Evolutionary conservation across 495 filamentous ascomycete genomes (phyloP).

Genomic region (Parathielavia appendiculata): DNA sequence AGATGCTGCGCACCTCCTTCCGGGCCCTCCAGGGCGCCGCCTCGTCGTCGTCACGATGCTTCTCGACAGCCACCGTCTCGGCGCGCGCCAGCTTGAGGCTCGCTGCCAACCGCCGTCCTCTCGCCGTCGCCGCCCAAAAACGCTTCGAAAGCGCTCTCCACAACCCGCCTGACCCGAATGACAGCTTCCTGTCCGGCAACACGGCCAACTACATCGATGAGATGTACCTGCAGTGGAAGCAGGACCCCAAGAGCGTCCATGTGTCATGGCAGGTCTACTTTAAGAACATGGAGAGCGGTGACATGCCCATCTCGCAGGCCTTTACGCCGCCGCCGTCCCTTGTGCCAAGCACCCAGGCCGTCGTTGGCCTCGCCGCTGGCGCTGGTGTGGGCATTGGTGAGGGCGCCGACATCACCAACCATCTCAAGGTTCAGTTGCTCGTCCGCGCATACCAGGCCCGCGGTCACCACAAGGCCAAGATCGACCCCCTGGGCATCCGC

Average conservation of each 20-base stretch:
- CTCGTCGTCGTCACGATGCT: constrained; percentile 31
- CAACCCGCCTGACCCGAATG: constrained; percentile 66
- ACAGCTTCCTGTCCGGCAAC: constrained; percentile 91
- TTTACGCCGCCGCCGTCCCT: constrained; percentile 93
- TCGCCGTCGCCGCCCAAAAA: constrained; percentile 46
- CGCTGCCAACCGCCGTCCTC: constrained; percentile 43
- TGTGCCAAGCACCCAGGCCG: constrained; percentile 70
- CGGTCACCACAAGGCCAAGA: constrained; percentile 96
- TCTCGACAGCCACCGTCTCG: constrained; percentile 42
- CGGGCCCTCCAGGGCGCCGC: constrained; percentile 30
- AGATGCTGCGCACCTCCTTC: constrained; percentile 47
- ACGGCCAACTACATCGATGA: constrained; percentile 98
- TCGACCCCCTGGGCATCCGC: constrained; percentile 92
- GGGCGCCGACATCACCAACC: constrained; percentile 84
- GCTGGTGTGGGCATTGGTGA: constrained; percentile 60
- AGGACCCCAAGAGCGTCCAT: constrained; percentile 88
- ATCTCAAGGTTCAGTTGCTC: constrained; percentile 95
- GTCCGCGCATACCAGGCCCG: constrained; percentile 96
- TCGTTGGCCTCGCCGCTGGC: constrained; percentile 69
- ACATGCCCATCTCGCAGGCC: constrained; percentile 93
- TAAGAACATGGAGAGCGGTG: constrained; percentile 95
- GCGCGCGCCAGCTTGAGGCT: constrained; percentile 30
- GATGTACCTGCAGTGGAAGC: constrained; percentile 98
- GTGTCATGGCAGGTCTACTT: constrained; percentile 99
- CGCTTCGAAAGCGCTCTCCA: constrained; percentile 43